phyloP scores from a whole-genome alignment of 352 stramenopile genomes.

The Phytophthora capsici region DNA sequence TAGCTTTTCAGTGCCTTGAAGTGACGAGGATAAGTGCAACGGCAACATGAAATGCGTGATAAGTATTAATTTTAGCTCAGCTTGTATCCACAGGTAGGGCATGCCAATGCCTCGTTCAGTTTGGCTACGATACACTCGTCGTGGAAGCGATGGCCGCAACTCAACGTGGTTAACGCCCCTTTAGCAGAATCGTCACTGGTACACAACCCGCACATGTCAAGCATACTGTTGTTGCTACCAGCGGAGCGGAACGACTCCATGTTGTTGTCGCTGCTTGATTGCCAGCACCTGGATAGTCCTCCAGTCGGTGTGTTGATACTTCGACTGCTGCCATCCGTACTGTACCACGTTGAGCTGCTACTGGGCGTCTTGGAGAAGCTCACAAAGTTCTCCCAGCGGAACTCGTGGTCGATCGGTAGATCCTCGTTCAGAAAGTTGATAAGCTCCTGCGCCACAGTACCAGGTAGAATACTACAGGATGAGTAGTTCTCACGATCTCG shows the following conservation, averaged over 20 bases:
- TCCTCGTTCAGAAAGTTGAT: slow-evolving; percentile 72
- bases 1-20: slow-evolving; percentile 6
- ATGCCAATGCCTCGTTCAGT: slow-evolving; percentile 63
- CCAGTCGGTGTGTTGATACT: slow-evolving; percentile 27
- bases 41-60: neutral
- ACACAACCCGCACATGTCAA: slow-evolving; percentile 32
- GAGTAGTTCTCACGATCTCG: slow-evolving; percentile 46
- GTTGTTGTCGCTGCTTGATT: slow-evolving; percentile 31
- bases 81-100: slow-evolving; percentile 39
- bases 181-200: slow-evolving; percentile 23
- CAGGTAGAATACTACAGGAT: slow-evolving; percentile 53
- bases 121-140: slow-evolving; percentile 68
- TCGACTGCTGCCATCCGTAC: slow-evolving; percentile 26
- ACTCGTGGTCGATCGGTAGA: slow-evolving; percentile 65
- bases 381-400: slow-evolving; percentile 57
- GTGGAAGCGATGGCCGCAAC: slow-evolving; percentile 71
- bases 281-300: slow-evolving; percentile 17
- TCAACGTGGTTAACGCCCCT: slow-evolving; percentile 43
- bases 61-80: slow-evolving; percentile 7
- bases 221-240: slow-evolving; percentile 35
- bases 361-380: slow-evolving; percentile 50
- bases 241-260: slow-evolving; percentile 46
- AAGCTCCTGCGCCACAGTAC: slow-evolving; percentile 56
- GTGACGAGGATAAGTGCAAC: slow-evolving; percentile 5
- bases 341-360: slow-evolving; percentile 38